phyloP scores from a whole-genome alignment of 441 rosid species.

The Syzygium malaccense region DNA sequence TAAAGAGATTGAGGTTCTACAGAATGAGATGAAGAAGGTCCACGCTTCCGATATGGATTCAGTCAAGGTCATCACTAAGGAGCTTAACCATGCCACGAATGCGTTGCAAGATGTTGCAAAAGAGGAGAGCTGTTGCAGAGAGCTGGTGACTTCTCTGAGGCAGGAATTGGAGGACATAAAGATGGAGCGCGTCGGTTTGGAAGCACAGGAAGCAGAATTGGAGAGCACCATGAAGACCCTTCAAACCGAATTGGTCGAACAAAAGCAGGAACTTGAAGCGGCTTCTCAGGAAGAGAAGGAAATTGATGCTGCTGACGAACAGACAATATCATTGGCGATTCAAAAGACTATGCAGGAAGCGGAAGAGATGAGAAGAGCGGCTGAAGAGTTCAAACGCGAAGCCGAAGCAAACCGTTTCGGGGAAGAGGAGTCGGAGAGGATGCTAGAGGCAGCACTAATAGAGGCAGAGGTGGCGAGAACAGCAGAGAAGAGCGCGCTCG shows the following conservation, averaged over 20 bases:
- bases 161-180: constrained; percentile 48
- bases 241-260: neutral
- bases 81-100: constrained; percentile 63
- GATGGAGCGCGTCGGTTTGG: constrained; percentile 24
- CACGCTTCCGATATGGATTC: constrained; percentile 50
- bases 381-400: constrained; percentile 33
- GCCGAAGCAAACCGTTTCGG: constrained; percentile 24
- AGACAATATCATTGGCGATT: constrained; percentile 27
- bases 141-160: constrained; percentile 28
- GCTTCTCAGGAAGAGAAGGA: neutral
- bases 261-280: neutral
- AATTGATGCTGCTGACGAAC: constrained; percentile 17
- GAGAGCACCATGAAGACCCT: constrained; percentile 4
- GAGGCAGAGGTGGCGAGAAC: constrained; percentile 49
- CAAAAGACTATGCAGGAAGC: constrained; percentile 40
- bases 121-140: constrained; percentile 49
- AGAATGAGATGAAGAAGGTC: constrained; percentile 55
- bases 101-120: constrained; percentile 50
- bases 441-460: constrained; percentile 27
- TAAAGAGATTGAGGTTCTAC: constrained; percentile 48
- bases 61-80: constrained; percentile 39
- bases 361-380: constrained; percentile 31
- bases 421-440: constrained; percentile 33
- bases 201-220: constrained; percentile 25
- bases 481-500: constrained; percentile 37